A percentile compares a stretch with the other conserved stretches of the same genome.
phyloP scores from a whole-genome alignment of 116 monocot genomes.

The Zostera marina region DNA sequence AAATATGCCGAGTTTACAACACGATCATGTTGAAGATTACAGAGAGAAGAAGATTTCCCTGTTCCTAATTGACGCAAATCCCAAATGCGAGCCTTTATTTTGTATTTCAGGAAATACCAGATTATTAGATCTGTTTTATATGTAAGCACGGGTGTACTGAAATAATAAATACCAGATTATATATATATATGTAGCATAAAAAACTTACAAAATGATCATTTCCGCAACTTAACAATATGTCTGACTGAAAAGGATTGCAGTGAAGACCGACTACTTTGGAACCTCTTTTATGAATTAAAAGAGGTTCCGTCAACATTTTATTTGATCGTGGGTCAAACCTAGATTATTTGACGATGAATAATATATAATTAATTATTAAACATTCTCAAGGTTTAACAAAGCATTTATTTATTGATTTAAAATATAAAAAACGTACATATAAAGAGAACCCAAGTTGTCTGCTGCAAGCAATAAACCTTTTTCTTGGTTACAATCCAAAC shows the following conservation, averaged over 20 bases:
- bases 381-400: no score
- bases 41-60: slow-evolving; percentile 31
- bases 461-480: slow-evolving; percentile 64
- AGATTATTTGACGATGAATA: neutral
- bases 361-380: neutral
- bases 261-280: slow-evolving; percentile 46
- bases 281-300: slow-evolving; percentile 80
- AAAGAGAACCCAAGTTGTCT: slow-evolving; percentile 77
- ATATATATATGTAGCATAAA: neutral
- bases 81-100: slow-evolving; percentile 69
- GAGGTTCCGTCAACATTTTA: slow-evolving; percentile 22
- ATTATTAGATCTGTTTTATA: neutral
- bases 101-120: neutral
- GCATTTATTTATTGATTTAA: no score
- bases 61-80: slow-evolving; percentile 45
- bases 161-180: no score
- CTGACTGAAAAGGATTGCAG: slow-evolving; percentile 75
- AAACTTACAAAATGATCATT: slow-evolving; percentile 95
- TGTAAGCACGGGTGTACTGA: no score
- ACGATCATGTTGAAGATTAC: slow-evolving; percentile 59
- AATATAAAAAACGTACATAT: slow-evolving; percentile 34
- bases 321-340: slow-evolving; percentile 62
- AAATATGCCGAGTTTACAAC: slow-evolving; percentile 95
- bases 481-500: slow-evolving; percentile 67
- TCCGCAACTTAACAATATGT: slow-evolving; percentile 80